These are phyloP conservation scores for Eremomyces bilateralis DNA, from an alignment of 495 filamentous ascomycete genomes.

Conservation along the genomic window DNA sequence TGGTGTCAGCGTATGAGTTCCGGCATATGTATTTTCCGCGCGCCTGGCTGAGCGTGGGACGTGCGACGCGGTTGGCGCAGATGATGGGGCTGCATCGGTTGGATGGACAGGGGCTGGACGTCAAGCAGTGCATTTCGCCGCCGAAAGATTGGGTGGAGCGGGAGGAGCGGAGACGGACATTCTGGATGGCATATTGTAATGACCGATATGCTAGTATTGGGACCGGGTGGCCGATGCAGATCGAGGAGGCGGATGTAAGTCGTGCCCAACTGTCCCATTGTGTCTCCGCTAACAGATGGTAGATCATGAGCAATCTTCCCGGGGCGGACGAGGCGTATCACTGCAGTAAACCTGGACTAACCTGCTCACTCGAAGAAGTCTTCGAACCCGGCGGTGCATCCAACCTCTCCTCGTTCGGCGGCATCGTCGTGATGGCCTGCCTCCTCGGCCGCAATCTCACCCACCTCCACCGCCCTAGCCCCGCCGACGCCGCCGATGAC, in stretches of 20 bases:
- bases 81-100: slow-evolving; percentile 90
- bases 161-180: slow-evolving; percentile 78
- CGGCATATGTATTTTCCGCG: slow-evolving; percentile 95
- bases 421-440: slow-evolving; percentile 63
- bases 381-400: slow-evolving; percentile 37
- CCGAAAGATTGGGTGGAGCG: slow-evolving; percentile 82
- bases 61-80: slow-evolving; percentile 49
- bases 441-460: slow-evolving; percentile 88
- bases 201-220: slow-evolving; percentile 93
- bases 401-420: slow-evolving; percentile 55
- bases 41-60: slow-evolving; percentile 82
- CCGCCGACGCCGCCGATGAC: slow-evolving; percentile 66
- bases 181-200: slow-evolving; percentile 80
- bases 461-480: slow-evolving; percentile 77
- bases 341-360: slow-evolving; percentile 48
- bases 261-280: background rate
- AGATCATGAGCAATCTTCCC: slow-evolving; percentile 72
- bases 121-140: slow-evolving; percentile 73
- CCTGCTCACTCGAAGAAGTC: slow-evolving; percentile 38
- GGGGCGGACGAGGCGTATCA: slow-evolving; percentile 72
- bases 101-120: slow-evolving; percentile 69
- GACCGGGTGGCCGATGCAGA: slow-evolving; percentile 87
- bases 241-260: slow-evolving; percentile 75
- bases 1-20: slow-evolving; percentile 75
- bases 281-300: slow-evolving; percentile 1